Percentiles rank a stretch among this genome's conserved stretches.
phyloP scores from a whole-genome alignment of 228 moss, liverwort and hornwort genomes.

The Sphagnum magellanicum region DNA sequence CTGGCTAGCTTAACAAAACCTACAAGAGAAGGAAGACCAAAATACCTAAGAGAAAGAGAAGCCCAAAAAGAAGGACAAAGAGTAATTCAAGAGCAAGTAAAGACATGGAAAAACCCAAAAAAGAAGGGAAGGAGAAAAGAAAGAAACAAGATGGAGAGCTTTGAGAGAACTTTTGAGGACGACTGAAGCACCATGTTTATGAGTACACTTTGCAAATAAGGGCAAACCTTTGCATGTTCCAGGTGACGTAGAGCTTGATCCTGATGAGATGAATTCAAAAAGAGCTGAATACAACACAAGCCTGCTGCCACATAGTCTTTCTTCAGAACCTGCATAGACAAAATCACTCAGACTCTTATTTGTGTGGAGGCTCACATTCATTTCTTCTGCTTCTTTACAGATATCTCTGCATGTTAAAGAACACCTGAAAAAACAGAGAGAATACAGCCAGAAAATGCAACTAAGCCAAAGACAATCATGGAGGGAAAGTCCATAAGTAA shows the following conservation, averaged over 20 bases:
- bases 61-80: neutral
- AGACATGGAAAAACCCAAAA: no score
- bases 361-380: neutral
- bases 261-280: constrained; percentile 74
- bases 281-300: constrained; percentile 95
- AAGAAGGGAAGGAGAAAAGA: no score
- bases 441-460: neutral
- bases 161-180: no score
- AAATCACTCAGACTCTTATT: neutral
- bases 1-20: neutral
- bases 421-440: neutral
- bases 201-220: neutral
- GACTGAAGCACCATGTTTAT: no score
- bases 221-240: constrained; percentile 76
- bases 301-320: constrained; percentile 97
- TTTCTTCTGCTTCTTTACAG: neutral
- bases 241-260: constrained; percentile 89
- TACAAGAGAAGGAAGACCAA: neutral
- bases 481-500: no score
- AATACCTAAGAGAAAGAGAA: neutral
- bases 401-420: neutral
- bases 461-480: neutral
- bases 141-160: no score
- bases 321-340: constrained; percentile 69
- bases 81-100: no score